A percentile compares a stretch with the other conserved stretches of the same genome.
These are phyloP conservation scores for Fagopyrum homotropicum DNA, from an alignment of 148 eudicot genomes.

Conservation along the genomic window DNA sequence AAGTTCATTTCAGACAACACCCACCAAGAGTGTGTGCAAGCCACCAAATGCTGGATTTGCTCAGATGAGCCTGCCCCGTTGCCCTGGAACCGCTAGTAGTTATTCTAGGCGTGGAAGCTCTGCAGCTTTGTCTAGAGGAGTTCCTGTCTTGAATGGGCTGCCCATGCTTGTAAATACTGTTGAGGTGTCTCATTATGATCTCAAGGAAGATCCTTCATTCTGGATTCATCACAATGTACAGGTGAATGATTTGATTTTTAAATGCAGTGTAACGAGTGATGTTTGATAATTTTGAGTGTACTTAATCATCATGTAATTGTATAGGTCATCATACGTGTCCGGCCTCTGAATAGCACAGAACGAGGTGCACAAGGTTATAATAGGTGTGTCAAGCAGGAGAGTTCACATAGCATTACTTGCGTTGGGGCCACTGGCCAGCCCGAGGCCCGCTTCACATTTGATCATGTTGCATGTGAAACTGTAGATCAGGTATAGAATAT, in stretches of 20 bases:
- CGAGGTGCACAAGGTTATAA: slow-evolving; percentile 47
- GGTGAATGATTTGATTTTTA: slow-evolving; percentile 25
- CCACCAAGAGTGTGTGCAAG: slow-evolving; percentile 78
- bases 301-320: neutral
- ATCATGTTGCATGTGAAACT: slow-evolving; percentile 97
- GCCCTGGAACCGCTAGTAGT: slow-evolving; percentile 38
- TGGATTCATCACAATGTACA: slow-evolving; percentile 99
- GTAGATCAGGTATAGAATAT: slow-evolving; percentile 62
- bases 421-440: slow-evolving; percentile 48
- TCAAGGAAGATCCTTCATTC: slow-evolving; percentile 88
- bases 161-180: slow-evolving; percentile 39
- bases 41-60: slow-evolving; percentile 59
- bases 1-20: slow-evolving; percentile 43
- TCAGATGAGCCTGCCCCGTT: slow-evolving; percentile 42
- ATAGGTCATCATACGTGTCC: slow-evolving; percentile 80
- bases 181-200: slow-evolving; percentile 85
- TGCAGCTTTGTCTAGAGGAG: slow-evolving; percentile 51
- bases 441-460: slow-evolving; percentile 90
- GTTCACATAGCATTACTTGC: slow-evolving; percentile 83
- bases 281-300: neutral
- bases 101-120: slow-evolving; percentile 32
- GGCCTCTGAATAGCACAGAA: slow-evolving; percentile 75
- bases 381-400: slow-evolving; percentile 90
- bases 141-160: slow-evolving; percentile 34
- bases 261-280: neutral